Percentiles rank a stretch among this genome's conserved stretches.
Evolutionary conservation across 306 rosid genomes (phyloP).

Genomic region (Astragalus membranaceus): DNA sequence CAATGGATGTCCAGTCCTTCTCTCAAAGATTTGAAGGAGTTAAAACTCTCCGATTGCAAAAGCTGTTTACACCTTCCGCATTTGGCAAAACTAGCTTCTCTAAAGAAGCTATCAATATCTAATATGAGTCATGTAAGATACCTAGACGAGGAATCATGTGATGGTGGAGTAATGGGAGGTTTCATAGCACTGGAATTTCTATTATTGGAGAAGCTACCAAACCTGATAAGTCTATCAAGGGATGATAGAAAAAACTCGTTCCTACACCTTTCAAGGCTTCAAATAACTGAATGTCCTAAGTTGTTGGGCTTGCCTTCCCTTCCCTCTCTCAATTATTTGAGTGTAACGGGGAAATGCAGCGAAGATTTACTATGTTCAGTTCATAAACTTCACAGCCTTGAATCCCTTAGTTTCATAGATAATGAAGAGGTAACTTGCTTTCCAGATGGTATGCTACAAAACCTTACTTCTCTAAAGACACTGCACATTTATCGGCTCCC

Average conservation of each 20-base stretch:
- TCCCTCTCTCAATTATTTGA: background rate
- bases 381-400: background rate
- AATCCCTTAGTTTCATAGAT: background rate
- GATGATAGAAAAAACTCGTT: slow-evolving; percentile 8
- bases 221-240: slow-evolving; percentile 10
- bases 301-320: slow-evolving; percentile 14
- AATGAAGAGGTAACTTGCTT: background rate
- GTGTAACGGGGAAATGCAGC: background rate
- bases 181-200: slow-evolving; percentile 12
- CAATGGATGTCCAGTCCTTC: slow-evolving; percentile 17
- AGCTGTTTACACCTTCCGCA: background rate
- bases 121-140: background rate
- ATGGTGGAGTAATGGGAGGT: background rate
- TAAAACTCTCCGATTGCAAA: background rate
- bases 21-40: background rate
- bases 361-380: slow-evolving; percentile 1
- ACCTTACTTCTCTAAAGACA: slow-evolving; percentile 10
- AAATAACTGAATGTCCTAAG: slow-evolving; percentile 3
- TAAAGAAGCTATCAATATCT: background rate
- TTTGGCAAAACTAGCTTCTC: slow-evolving; percentile 1
- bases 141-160: background rate
- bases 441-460: slow-evolving; percentile 16
- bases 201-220: background rate
- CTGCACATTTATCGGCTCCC: background rate
- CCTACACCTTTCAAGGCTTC: background rate